Evolutionary conservation across 768 basidiomycete genomes (phyloP).

Genomic region (Termitomyces sp.): DNA sequence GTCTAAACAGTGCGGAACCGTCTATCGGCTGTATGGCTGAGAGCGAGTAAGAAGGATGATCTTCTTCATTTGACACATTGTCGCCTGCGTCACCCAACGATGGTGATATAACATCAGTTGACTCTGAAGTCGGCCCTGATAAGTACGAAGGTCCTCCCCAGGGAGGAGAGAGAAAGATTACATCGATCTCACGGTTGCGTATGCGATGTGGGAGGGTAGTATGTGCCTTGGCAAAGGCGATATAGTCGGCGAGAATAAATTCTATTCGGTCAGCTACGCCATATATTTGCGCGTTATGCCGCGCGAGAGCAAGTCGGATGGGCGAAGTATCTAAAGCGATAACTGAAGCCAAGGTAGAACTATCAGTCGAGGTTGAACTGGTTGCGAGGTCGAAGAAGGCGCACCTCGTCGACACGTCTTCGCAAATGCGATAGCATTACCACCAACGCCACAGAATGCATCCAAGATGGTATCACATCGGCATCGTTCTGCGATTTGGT

Average conservation of each 20-base stretch:
- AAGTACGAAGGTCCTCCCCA: constrained; percentile 90
- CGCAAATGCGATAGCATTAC: constrained; percentile 96
- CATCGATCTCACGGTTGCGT: constrained; percentile 63
- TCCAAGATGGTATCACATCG: constrained; percentile 81
- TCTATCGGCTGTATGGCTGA: constrained; percentile 72
- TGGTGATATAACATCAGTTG: constrained; percentile 7
- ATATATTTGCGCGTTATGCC: constrained; percentile 91
- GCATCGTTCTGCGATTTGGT: constrained; percentile 91
- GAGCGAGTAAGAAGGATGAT: constrained; percentile 61
- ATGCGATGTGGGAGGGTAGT: constrained; percentile 20
- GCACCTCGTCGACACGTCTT: constrained; percentile 91
- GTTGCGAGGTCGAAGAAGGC: constrained; percentile 18
- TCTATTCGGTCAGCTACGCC: constrained; percentile 95
- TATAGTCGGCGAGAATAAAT: constrained; percentile 84
- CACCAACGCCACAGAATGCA: constrained; percentile 97
- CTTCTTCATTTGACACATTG: constrained; percentile 17
- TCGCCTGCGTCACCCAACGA: background rate
- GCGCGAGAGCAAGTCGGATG: constrained; percentile 80
- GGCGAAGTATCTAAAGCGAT: constrained; percentile 90
- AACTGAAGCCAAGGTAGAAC: constrained; percentile 48
- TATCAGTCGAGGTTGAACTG: background rate
- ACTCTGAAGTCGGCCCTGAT: constrained; percentile 22
- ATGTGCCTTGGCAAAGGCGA: constrained; percentile 66
- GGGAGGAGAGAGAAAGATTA: constrained; percentile 90
- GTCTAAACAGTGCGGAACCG: constrained; percentile 75